Evolutionary conservation across 176 grass and related monocot genomes (phyloP), one percentile per base, ranked within the genome.

Genomic region (Musa beccarii): DNA sequence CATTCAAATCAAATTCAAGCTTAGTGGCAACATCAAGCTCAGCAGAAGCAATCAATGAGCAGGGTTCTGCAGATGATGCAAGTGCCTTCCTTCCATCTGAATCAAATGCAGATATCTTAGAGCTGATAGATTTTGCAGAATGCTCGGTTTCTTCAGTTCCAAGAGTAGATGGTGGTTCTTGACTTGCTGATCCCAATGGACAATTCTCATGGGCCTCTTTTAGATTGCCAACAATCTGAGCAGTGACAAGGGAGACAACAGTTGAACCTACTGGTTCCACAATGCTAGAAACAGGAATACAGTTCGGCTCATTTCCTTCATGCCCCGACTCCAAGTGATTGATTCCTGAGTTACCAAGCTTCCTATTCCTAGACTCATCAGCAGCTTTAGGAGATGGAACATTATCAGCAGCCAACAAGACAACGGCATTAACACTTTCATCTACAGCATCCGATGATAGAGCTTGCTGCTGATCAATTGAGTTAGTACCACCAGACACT

Each of bases 1-100:
- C 92, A 56, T 96, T 96, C 59, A 96, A 83, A 74, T 96, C 92
- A 50, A 92, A 91, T 76, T 96, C 89, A 75, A 92, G 82, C 68
- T 76, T 87, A 34, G 83, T 63, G 71, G 84, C 20, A 51, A 77
- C 63, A 89, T 79, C 84, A 61, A 77, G 69, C 49, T 85, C 85
- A n/a, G 67, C 53, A 52, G 85, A 81, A 22, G 66, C 53, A 65
- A 70, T 66, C 8, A 2, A 21, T 54, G 84, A n/a, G 84, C 87
- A 85, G 82, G 63, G 73, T 22, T 87, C 85, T 53, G 84, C 85
- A 80, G 83, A 87, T 72, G 75, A 82, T 51, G 71, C 73, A 71
- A 59, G 84, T 65, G 75, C 84, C 68, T 85, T 84, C 59, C 75
- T 89, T 64, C 75, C 61, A 63, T 52, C 62, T 29, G 54, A 68